Evolutionary conservation across 2,329 filamentous ascomycete genomes (phyloP), one percentile per base, ranked within the genome.

Genomic region (Aspergillus awamori): DNA sequence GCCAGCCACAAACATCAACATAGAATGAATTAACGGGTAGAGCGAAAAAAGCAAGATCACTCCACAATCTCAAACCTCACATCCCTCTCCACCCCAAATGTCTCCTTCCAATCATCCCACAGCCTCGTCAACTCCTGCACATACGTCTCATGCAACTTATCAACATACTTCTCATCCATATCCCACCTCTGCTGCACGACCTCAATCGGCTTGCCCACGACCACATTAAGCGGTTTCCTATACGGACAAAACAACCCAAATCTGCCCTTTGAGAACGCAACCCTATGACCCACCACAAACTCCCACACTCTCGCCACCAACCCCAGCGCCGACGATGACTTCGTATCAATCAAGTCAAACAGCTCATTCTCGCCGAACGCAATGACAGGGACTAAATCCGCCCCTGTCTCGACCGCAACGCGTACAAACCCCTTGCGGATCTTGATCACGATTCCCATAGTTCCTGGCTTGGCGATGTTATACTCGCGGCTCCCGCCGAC

Each of bases 341-440:
- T 82, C 1, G 89, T 85, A 65, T 88, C 85, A 53, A 94, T 80
- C 74, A 95, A 91, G 65, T 95, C 90, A 79, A 96, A 96, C 6
- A 96, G 78, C 66, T 95, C 90, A 73, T 95, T 96, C 79, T 96
- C 92, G 54, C 92, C 92, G 69, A 96, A 96, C 0, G 86, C 87
- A 10, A 96, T 82, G 2, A 94, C 90, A 0, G 92, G 92, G 0
- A 96, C 92, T 0, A 96, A 82, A 70, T 95, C 92, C 1, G 92
- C 92, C 15, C 92, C 91, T 1, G 88, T 90, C 53, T 91, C 85
- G 47, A 96, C 87, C 0, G 92, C 92, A 74, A 96, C 85, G 80
- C 94, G 94, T 73, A 96, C 83, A 71, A 96, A 96, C n/a, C 92
- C 92, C 72, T 93, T 93, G 59, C 92, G 87, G 51, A 89, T 85